phyloP scores from a whole-genome alignment of 139 green algal genomes.

The Nannochloris sp. region DNA sequence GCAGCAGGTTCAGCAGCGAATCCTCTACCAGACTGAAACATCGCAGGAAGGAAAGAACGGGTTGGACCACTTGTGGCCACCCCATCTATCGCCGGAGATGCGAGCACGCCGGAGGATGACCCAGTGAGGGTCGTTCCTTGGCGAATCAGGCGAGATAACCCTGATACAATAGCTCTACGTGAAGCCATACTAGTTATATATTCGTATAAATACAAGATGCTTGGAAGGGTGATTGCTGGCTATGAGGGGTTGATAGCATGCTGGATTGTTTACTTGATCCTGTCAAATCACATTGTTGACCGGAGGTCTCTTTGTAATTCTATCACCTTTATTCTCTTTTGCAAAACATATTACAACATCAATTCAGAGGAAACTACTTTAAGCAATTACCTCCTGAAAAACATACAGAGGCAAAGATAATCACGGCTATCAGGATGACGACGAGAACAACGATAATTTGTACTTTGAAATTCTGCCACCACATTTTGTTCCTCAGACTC shows the following conservation, averaged over 20 bases:
- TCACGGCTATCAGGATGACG: slow-evolving; percentile 55
- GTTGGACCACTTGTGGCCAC: background rate
- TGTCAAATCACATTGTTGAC: no score
- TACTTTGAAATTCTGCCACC: slow-evolving; percentile 94
- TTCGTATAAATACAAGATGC: no score
- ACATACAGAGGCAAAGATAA: slow-evolving; percentile 79
- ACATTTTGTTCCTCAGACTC: slow-evolving; percentile 79
- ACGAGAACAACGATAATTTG: slow-evolving; percentile 62
- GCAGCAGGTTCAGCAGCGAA: slow-evolving; percentile 11
- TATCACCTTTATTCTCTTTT: no score
- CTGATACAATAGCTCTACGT: slow-evolving; percentile 9
- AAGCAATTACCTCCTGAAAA: slow-evolving; percentile 57
- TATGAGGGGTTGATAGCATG: no score
- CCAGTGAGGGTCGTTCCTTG: slow-evolving; percentile 1
- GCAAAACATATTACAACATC: no score
- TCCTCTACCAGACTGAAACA: background rate
- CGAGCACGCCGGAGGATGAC: background rate
- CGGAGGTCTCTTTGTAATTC: no score
- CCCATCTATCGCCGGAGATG: no score
- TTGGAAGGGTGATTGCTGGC: no score
- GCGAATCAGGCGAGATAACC: slow-evolving; percentile 5
- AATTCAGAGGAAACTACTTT: slow-evolving; percentile 17
- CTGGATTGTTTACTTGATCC: no score
- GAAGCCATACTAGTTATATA: slow-evolving; percentile 5
- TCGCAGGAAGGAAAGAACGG: background rate